These are phyloP conservation scores for Furcasterigmium sp. DNA, from an alignment of 2,329 filamentous ascomycete species.

Conservation along the genomic window DNA sequence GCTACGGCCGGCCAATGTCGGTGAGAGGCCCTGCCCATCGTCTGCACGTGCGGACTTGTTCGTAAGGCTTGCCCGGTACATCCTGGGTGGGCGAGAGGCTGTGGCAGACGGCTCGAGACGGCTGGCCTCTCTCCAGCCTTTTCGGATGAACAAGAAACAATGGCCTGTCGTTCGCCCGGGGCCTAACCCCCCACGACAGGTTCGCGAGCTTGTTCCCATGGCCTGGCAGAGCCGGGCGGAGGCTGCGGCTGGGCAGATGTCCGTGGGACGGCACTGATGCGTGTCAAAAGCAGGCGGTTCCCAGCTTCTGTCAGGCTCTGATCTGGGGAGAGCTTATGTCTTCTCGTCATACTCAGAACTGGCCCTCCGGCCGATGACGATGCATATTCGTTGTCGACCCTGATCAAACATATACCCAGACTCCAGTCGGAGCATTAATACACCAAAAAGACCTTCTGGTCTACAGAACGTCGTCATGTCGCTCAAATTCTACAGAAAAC, in stretches of 20 bases:
- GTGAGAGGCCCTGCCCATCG: not conserved
- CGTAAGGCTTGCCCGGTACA: too few relatives aligned
- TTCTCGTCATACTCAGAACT: not conserved
- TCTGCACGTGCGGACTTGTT: too few relatives aligned
- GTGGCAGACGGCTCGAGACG: not conserved
- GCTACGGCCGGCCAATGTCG: too few relatives aligned
- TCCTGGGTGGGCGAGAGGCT: not conserved
- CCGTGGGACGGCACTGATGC: not conserved
- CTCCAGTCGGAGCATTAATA: too few relatives aligned
- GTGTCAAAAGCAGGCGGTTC: not conserved
- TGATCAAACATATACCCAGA: conserved; percentile 1
- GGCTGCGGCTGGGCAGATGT: conserved; percentile 4
- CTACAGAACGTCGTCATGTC: too few relatives aligned
- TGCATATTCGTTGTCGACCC: not conserved
- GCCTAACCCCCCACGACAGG: too few relatives aligned
- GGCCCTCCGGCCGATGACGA: not conserved
- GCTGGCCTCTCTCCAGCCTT: not conserved
- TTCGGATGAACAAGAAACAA: conserved; percentile 3
- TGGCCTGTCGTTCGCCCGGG: not conserved
- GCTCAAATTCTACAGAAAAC: conserved; percentile 11
- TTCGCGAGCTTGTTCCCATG: too few relatives aligned
- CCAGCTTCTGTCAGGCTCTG: too few relatives aligned
- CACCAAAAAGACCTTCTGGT: too few relatives aligned
- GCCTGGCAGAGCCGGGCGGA: not conserved
- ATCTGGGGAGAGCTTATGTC: too few relatives aligned